A percentile compares a stretch with the other conserved stretches of the same genome.
Evolutionary conservation across 768 basidiomycete species (phyloP).

Genomic region (Tephrocybe sp.): DNA sequence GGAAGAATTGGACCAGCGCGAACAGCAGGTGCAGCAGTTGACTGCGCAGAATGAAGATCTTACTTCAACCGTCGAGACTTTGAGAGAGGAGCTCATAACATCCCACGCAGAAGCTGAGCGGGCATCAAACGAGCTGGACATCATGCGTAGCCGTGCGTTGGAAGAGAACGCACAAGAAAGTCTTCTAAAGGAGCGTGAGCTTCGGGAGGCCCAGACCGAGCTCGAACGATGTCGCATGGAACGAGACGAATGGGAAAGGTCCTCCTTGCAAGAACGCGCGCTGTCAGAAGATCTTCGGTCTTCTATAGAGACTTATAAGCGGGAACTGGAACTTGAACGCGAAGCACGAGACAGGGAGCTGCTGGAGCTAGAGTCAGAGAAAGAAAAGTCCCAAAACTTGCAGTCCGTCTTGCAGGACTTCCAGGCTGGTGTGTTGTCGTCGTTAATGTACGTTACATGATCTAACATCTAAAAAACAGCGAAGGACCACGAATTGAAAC

Average conservation of each 20-base stretch:
- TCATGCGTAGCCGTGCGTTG: slow-evolving; percentile 60
- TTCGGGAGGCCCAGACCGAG: slow-evolving; percentile 82
- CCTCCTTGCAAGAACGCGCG: slow-evolving; percentile 61
- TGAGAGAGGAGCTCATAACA: slow-evolving; percentile 76
- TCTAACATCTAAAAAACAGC: slow-evolving; percentile 43
- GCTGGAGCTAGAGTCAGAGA: slow-evolving; percentile 62
- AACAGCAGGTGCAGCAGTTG: slow-evolving; percentile 79
- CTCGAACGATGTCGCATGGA: slow-evolving; percentile 86
- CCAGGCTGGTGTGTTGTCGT: slow-evolving; percentile 73
- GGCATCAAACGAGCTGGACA: slow-evolving; percentile 66
- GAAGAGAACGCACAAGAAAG: slow-evolving; percentile 74
- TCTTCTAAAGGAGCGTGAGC: slow-evolving; percentile 70
- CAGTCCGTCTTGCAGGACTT: slow-evolving; percentile 96
- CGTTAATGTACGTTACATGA: not conserved
- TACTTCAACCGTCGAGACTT: slow-evolving; percentile 66
- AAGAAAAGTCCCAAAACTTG: slow-evolving; percentile 77
- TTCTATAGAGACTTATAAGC: slow-evolving; percentile 51
- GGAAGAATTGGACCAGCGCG: slow-evolving; percentile 98
- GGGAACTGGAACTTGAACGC: slow-evolving; percentile 68
- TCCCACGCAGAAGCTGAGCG: slow-evolving; percentile 78
- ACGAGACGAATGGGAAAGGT: slow-evolving; percentile 59
- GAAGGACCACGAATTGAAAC: slow-evolving; percentile 87
- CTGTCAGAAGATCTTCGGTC: slow-evolving; percentile 68
- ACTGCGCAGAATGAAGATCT: slow-evolving; percentile 79
- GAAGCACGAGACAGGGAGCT: slow-evolving; percentile 57